Conservation (phyloP, 2,329 filamentous ascomycete species). For the Talaromyces pinophilus region DNA sequence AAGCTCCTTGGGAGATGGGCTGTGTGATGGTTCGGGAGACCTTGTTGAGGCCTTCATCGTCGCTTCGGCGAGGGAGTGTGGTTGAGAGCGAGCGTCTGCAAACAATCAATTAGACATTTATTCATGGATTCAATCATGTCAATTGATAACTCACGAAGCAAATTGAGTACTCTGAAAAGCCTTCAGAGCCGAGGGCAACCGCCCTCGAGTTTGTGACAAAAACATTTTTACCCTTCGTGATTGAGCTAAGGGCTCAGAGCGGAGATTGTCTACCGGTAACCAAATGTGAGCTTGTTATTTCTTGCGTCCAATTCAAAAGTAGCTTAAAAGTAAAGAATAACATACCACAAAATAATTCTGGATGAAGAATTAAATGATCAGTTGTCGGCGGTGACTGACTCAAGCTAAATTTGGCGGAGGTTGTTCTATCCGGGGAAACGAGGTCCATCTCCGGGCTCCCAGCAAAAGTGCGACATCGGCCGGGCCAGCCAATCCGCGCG, state of each 20-base stretch:
- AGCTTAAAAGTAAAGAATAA: neutral
- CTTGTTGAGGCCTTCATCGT: constrained; percentile 69
- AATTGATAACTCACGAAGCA: constrained; percentile 24
- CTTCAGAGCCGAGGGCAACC: constrained; percentile 33
- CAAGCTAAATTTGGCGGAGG: neutral
- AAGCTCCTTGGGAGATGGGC: constrained; percentile 96
- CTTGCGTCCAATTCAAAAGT: neutral
- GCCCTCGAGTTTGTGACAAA: constrained; percentile 34
- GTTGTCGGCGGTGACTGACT: constrained; percentile 9
- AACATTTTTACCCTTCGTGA: constrained; percentile 28
- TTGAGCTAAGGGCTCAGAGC: constrained; percentile 6
- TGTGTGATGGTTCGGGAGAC: constrained; percentile 85
- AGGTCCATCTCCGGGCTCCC: constrained; percentile 14
- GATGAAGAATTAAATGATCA: neutral
- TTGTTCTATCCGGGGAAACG: constrained; percentile 14
- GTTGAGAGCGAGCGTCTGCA: constrained; percentile 41
- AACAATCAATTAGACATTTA: constrained; percentile 3
- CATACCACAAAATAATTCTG: neutral
- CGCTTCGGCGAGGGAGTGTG: constrained; percentile 51
- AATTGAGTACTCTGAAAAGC: constrained; percentile 24
- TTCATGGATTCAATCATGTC: neutral
- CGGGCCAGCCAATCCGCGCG: constrained; percentile 16
- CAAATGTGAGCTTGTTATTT: neutral
- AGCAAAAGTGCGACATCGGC: constrained; percentile 8
- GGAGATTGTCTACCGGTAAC: neutral